A percentile compares a stretch with the other conserved stretches of the same genome.
phyloP scores from a whole-genome alignment of 495 filamentous ascomycete species.

The Sphaerosporella brunnea region DNA sequence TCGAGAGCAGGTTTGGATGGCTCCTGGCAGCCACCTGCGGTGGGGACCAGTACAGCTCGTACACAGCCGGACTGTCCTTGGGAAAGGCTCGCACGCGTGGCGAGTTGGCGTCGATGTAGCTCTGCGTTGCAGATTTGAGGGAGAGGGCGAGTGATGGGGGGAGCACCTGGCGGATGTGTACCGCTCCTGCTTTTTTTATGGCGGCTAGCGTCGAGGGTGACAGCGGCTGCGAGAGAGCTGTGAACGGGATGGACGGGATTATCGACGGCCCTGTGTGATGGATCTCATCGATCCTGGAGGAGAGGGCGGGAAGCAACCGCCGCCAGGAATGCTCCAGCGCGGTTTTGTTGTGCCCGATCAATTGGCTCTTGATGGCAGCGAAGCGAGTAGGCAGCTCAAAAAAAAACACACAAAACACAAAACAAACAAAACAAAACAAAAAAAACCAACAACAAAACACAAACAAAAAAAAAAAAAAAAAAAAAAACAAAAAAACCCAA shows the following conservation, averaged over 20 bases:
- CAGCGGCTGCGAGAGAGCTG: slow-evolving; percentile 32
- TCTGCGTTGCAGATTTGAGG: slow-evolving; percentile 40
- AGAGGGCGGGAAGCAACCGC: slow-evolving; percentile 42
- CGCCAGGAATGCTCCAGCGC: slow-evolving; percentile 49
- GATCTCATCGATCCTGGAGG: slow-evolving; percentile 36
- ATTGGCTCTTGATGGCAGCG: slow-evolving; percentile 48
- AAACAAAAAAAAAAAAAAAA: too few relatives aligned
- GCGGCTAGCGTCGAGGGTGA: slow-evolving; percentile 34
- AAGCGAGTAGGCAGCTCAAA: slow-evolving; percentile 59
- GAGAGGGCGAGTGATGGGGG: slow-evolving; percentile 39
- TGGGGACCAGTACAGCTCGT: slow-evolving; percentile 77
- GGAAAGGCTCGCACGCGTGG: slow-evolving; percentile 31
- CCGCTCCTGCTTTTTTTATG: slow-evolving; percentile 43
- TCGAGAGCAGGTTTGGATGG: slow-evolving; percentile 49
- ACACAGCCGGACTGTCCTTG: slow-evolving; percentile 48
- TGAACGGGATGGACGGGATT: slow-evolving; percentile 44
- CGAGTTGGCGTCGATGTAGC: slow-evolving; percentile 46
- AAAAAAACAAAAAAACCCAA: too few relatives aligned
- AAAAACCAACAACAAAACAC: too few relatives aligned
- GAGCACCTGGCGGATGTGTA: slow-evolving; percentile 45
- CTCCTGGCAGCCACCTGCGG: slow-evolving; percentile 55
- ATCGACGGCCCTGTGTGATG: slow-evolving; percentile 24
- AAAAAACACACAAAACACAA: too few relatives aligned
- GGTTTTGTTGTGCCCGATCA: slow-evolving; percentile 47
- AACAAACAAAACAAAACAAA: too few relatives aligned